A percentile compares a stretch with the other conserved stretches of the same genome.
phyloP scores from a whole-genome alignment of 805 yeast genomes.

The Priceomyces melissophilus region DNA sequence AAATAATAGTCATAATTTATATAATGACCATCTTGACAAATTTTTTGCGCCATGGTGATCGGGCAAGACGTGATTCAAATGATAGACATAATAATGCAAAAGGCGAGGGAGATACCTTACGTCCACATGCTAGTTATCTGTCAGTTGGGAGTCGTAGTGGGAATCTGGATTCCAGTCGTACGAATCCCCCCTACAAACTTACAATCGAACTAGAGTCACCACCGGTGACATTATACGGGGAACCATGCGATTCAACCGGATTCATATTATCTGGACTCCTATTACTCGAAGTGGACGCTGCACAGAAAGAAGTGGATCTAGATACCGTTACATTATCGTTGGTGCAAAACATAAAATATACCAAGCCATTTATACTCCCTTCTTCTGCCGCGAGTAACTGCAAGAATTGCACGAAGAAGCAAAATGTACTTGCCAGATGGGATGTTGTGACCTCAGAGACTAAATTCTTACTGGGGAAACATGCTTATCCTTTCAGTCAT shows the following conservation, averaged over 20 bases:
- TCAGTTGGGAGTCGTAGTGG: neutral
- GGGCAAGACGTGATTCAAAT: too few relatives aligned
- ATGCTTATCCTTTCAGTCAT: conserved; percentile 90
- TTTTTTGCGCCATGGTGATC: neutral
- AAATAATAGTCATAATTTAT: too few relatives aligned
- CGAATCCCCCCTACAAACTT: conserved; percentile 41
- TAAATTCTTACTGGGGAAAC: conserved; percentile 62
- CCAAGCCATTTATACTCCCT: conserved; percentile 63
- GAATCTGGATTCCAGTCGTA: neutral
- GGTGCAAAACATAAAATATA: conserved; percentile 66
- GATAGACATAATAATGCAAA: too few relatives aligned
- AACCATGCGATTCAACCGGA: conserved; percentile 75
- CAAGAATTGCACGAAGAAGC: conserved; percentile 51
- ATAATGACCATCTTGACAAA: neutral
- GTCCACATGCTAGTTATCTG: too few relatives aligned
- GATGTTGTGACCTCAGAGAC: conserved; percentile 63
- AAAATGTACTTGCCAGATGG: conserved; percentile 79
- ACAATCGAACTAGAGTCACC: conserved; percentile 80
- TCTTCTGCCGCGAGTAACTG: conserved; percentile 51
- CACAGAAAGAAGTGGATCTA: conserved; percentile 40
- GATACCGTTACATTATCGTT: conserved; percentile 60
- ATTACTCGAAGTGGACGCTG: conserved; percentile 35
- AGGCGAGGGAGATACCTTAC: too few relatives aligned
- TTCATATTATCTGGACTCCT: conserved; percentile 80
- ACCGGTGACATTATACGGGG: conserved; percentile 83